Conservation (phyloP, 2,329 filamentous ascomycete species). For the Fusarium xylarioides region DNA sequence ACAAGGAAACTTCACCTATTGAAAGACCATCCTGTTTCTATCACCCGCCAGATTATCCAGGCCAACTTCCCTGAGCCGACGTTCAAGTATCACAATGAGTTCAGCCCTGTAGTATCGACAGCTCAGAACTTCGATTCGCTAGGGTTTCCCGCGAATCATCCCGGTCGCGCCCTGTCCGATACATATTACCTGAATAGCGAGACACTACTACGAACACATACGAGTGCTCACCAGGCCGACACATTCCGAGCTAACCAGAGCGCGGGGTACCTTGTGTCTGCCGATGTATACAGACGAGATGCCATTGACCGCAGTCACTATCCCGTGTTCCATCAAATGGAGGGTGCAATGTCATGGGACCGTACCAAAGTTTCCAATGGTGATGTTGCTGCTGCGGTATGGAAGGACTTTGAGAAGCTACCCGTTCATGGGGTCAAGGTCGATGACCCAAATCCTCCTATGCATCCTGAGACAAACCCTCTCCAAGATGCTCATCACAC, state of each 20-base stretch:
- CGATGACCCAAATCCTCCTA: conserved; percentile 83
- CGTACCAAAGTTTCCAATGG: conserved; percentile 65
- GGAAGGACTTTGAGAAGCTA: conserved; percentile 74
- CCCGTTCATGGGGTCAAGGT: conserved; percentile 80
- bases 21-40: conserved; percentile 86
- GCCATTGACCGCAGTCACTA: conserved; percentile 96
- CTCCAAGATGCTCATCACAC: conserved; percentile 78
- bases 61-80: conserved; percentile 79
- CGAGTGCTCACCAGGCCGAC: conserved; percentile 90
- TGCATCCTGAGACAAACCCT: conserved; percentile 82
- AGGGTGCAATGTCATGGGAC: conserved; percentile 91
- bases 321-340: conserved; percentile 98
- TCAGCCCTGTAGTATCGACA: conserved; percentile 85
- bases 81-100: conserved; percentile 79
- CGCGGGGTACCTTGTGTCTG: conserved; percentile 87
- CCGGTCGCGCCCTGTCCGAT: conserved; percentile 85
- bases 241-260: conserved; percentile 77
- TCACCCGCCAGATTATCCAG: conserved; percentile 92
- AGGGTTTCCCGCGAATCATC: conserved; percentile 87
- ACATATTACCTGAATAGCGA: conserved; percentile 93
- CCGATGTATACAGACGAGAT: conserved; percentile 95
- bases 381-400: conserved; percentile 72
- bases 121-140: conserved; percentile 96
- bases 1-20: conserved; percentile 87
- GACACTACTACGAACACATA: conserved; percentile 91